Base-by-base conservation (phyloP, 1,284 basidiomycete species). In the Sporisorium iseilematis-ciliati region DNA sequence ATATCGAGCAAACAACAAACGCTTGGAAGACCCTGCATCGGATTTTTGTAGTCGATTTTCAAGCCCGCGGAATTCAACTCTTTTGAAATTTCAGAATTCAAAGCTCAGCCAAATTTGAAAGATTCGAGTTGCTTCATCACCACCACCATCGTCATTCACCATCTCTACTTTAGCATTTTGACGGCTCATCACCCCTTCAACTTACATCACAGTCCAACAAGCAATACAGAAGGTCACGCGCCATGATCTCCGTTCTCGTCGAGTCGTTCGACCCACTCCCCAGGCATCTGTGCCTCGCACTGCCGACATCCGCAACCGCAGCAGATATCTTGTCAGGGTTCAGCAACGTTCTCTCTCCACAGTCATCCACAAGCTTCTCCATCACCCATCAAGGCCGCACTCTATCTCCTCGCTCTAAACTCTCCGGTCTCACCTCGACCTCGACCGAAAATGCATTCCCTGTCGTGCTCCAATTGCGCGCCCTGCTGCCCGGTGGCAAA, bases 401-500 rank as follows among this genome's bases (percentile, higher is more conserved):
- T 7, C 58, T 77, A 0, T 23, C 40, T 4, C 46, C 42, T 8
- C 45, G 48, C 0, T 40, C 65, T 0, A 48, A 38, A 11, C 35
- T 66, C n/a, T 41, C 54, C 21, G 46, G 29, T 11, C 40, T 65
- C 23, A 21, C 10, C 25, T 46, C 56, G 3, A 21, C 10, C 25
- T 46, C 56, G 3, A 31, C 20, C 45, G 25, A 55, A 20, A 45
- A 65, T 51, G 60, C 11, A 7, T 60, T 59, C 26, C 68, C 68
- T 1, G 49, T 77, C 2, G 50, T 69, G 3, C 67, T 84, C 25
- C 75, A 82, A 25, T 29, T 81, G 23, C 59, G 79, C 6, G 51
- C 66, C 20, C 60, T 70, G 18, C 20, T 61, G 73, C 91, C 88
- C 11, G 96, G 96, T 67, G 97, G 97, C 51, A 99, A 99, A 86